Evolutionary conservation across 1,139 yeast species (phyloP).

Genomic region (Zygosaccharomyces pseudobailii): DNA sequence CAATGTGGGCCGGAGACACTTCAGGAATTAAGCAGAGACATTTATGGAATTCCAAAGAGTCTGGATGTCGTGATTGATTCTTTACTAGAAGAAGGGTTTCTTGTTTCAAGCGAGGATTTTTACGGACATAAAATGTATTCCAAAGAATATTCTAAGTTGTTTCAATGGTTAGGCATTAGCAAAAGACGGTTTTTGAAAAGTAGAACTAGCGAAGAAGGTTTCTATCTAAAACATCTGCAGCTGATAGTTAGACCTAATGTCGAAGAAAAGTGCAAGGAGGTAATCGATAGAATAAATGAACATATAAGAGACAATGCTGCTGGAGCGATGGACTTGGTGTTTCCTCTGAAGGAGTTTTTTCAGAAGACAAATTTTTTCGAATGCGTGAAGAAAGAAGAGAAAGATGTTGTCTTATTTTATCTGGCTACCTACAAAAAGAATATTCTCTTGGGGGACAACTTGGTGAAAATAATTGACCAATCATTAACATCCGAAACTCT

Average conservation of each 20-base stretch:
- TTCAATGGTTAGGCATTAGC: slow-evolving; percentile 15
- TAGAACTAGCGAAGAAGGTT: slow-evolving; percentile 12
- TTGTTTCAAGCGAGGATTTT: slow-evolving; percentile 31
- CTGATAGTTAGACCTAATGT: slow-evolving; percentile 18
- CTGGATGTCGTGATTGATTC: slow-evolving; percentile 37
- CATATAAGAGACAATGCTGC: slow-evolving; percentile 18
- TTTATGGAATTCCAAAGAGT: slow-evolving; percentile 36
- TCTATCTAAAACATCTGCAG: slow-evolving; percentile 20
- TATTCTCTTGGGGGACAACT: slow-evolving; percentile 13
- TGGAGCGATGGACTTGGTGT: slow-evolving; percentile 24
- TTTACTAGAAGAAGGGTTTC: slow-evolving; percentile 27
- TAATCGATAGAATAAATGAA: slow-evolving; percentile 13
- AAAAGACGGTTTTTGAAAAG: slow-evolving; percentile 10
- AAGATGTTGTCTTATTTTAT: slow-evolving; percentile 20
- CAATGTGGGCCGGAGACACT: slow-evolving; percentile 29
- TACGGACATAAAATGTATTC: slow-evolving; percentile 9
- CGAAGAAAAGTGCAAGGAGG: slow-evolving; percentile 10
- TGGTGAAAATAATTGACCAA: slow-evolving; percentile 22
- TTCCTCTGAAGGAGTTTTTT: slow-evolving; percentile 19
- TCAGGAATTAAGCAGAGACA: slow-evolving; percentile 27
- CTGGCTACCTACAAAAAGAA: slow-evolving; percentile 17
- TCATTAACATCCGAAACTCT: slow-evolving; percentile 2
- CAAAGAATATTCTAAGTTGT: background rate
- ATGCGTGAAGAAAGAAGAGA: slow-evolving; percentile 11
- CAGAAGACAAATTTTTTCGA: slow-evolving; percentile 12